These are phyloP conservation scores for Apiospora kogelbergensis DNA, from an alignment of 2,329 filamentous ascomycete species.

Conservation along the genomic window DNA sequence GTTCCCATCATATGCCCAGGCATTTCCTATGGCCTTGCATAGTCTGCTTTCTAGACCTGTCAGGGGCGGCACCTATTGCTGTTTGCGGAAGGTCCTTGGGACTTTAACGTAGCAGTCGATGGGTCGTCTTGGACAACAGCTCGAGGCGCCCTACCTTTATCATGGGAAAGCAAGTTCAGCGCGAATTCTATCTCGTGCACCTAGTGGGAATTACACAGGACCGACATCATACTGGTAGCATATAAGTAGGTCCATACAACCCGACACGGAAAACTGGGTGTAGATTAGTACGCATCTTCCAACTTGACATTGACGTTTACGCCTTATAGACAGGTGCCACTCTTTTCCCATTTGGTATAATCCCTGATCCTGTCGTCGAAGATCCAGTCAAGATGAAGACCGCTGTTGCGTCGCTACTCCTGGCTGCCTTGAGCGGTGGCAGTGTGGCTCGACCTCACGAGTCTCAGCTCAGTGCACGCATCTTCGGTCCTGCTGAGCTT, in stretches of 20 bases:
- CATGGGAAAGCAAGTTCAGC: not conserved
- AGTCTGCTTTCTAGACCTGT: not conserved
- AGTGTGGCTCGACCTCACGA: slow-evolving; percentile 4
- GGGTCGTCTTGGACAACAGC: not conserved
- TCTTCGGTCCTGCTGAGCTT: slow-evolving; percentile 8
- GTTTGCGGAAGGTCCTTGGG: not conserved
- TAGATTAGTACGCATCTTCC: not conserved
- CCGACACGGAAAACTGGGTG: not conserved
- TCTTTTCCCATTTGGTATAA: not conserved
- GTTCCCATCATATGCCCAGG: not conserved
- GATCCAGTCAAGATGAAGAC: slow-evolving; percentile 10
- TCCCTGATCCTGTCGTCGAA: not conserved
- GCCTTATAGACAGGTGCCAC: not conserved
- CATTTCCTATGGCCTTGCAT: not conserved
- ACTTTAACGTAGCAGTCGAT: not conserved
- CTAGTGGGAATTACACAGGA: not conserved
- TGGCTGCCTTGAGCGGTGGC: slow-evolving; percentile 6
- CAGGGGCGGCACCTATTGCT: not conserved
- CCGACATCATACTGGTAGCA: not conserved
- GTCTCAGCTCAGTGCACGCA: not conserved
- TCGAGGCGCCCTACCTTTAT: not conserved
- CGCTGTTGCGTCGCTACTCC: slow-evolving; percentile 9
- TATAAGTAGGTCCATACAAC: not conserved
- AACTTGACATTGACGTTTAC: not conserved
- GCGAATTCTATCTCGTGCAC: not conserved